A percentile compares a stretch with the other conserved stretches of the same genome.
Evolutionary conservation across 1,284 basidiomycete species (phyloP).

Genomic region (Lignosus rhinocerotis): DNA sequence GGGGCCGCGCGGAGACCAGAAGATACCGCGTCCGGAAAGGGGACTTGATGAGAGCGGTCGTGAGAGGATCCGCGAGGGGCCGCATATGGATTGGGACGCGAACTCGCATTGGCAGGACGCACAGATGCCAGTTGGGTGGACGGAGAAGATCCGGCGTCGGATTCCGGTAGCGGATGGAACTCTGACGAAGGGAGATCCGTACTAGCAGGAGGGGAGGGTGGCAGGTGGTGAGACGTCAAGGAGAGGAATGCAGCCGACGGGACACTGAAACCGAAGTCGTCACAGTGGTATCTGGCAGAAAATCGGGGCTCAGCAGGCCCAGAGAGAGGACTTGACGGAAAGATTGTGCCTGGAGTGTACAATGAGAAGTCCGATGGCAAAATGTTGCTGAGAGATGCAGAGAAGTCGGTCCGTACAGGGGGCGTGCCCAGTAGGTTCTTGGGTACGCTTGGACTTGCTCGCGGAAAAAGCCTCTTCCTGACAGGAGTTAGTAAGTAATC

Average conservation of each 20-base stretch:
- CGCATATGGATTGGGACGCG: constrained; percentile 3
- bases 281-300: background rate
- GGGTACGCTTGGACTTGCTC: constrained; percentile 31
- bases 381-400: background rate
- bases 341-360: background rate
- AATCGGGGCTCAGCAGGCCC: background rate
- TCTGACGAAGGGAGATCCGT: constrained; percentile 8
- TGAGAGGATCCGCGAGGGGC: constrained; percentile 19
- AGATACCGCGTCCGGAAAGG: constrained; percentile 6
- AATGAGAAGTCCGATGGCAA: background rate
- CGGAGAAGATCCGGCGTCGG: constrained; percentile 6
- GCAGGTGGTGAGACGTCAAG: background rate
- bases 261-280: no score
- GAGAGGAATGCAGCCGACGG: background rate
- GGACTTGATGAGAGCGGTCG: constrained; percentile 1
- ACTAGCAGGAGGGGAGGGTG: constrained; percentile 12
- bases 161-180: background rate
- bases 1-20: constrained; percentile 15
- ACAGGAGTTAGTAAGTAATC: constrained; percentile 33
- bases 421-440: constrained; percentile 30
- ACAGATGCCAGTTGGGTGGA: background rate
- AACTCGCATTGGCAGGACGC: background rate
- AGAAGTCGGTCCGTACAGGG: constrained; percentile 1
- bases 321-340: background rate
- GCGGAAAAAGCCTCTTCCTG: constrained; percentile 32